phyloP scores from a whole-genome alignment of 306 rosid genomes.

The Lithocarpus polystachyus region DNA sequence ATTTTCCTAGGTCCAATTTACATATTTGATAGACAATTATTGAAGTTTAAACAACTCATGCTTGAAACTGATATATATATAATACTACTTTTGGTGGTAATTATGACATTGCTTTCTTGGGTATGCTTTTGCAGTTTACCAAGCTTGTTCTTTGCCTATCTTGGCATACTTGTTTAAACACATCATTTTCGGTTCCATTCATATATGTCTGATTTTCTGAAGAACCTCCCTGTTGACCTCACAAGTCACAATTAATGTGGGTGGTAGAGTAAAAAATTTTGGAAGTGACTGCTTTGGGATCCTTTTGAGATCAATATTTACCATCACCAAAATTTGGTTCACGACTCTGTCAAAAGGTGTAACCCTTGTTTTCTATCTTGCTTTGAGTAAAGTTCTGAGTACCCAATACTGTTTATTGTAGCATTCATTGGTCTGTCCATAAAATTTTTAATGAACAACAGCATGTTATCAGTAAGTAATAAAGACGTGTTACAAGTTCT shows the following conservation, averaged over 20 bases:
- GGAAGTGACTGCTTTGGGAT: not conserved
- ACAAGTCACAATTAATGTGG: not conserved
- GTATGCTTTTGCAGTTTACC: not conserved
- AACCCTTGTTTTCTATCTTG: not conserved
- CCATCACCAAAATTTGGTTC: not conserved
- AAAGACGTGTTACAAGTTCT: not conserved
- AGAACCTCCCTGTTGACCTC: not conserved
- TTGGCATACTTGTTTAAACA: not conserved
- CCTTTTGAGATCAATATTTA: not conserved
- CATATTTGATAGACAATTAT: not conserved
- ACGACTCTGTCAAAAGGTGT: not conserved
- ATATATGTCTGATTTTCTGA: not conserved
- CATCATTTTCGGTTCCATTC: not conserved
- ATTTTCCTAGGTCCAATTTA: not conserved
- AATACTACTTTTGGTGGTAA: not conserved
- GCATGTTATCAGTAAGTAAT: not conserved
- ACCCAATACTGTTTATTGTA: not conserved
- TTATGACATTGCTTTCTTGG: not conserved
- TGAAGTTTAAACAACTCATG: not conserved
- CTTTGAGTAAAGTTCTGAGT: not conserved
- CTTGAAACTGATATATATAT: not conserved
- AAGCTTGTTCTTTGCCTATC: not conserved
- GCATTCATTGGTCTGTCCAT: not conserved
- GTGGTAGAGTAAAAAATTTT: not conserved
- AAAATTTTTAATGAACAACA: not conserved